phyloP scores from a whole-genome alignment of 371 early-diverging fungal species.

The Mortierella sp. region DNA sequence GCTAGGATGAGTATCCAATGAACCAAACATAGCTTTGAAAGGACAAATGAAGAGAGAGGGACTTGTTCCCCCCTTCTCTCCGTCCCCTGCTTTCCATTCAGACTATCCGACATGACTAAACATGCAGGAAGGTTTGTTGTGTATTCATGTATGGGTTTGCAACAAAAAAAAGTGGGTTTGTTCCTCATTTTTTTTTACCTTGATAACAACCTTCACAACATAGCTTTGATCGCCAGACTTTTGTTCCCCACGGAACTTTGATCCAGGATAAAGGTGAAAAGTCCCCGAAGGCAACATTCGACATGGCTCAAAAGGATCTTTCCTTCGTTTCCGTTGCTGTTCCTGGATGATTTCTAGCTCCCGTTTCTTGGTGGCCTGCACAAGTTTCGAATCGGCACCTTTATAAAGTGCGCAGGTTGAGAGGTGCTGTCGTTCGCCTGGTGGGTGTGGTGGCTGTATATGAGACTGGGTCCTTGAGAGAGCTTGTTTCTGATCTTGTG shows the following conservation, averaged over 20 bases:
- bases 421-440: not conserved
- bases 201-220: conserved; percentile 79
- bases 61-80: not conserved
- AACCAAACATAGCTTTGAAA: too few relatives aligned
- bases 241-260: conserved; percentile 77
- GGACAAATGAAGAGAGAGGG: too few relatives aligned
- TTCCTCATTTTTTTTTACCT: conserved; percentile 71
- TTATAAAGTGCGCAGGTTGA: conserved; percentile 11
- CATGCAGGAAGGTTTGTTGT: too few relatives aligned
- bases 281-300: conserved; percentile 24
- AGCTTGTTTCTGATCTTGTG: not conserved
- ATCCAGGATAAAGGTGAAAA: conserved; percentile 71
- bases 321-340: conserved; percentile 13
- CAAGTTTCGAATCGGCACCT: conserved; percentile 8
- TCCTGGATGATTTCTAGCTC: conserved; percentile 1
- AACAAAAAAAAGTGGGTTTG: too few relatives aligned
- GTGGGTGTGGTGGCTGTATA: too few relatives aligned
- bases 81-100: not conserved
- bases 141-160: too few relatives aligned
- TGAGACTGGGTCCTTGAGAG: not conserved
- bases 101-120: not conserved
- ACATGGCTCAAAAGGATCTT: conserved; percentile 22
- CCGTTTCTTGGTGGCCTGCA: conserved; percentile 9
- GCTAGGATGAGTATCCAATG: not conserved
- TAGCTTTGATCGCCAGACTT: conserved; percentile 73